Conservation (phyloP, 768 basidiomycete species). For the Suillus subaureus region DNA sequence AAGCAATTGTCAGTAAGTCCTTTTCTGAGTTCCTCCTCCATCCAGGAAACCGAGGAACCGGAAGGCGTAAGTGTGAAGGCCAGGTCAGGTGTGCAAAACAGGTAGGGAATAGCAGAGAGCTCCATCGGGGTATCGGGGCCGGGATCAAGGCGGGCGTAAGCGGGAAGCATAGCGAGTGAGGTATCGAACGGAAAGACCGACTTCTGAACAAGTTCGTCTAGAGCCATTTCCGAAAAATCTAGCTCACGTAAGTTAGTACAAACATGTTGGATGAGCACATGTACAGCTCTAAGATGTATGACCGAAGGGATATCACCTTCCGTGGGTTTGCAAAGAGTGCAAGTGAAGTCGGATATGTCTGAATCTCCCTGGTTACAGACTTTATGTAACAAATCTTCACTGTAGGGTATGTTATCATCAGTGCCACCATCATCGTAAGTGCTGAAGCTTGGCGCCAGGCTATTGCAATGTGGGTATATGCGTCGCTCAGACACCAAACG, state of each 20-base stretch:
- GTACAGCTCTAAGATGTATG: too few species aligned
- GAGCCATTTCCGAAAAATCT: neutral
- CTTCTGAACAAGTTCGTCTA: neutral
- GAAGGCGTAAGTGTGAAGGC: neutral
- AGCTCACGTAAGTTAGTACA: neutral
- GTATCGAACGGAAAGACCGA: constrained; percentile 4
- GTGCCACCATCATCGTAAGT: neutral
- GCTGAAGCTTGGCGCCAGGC: neutral
- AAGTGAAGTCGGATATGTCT: constrained; percentile 18
- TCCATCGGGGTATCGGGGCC: constrained; percentile 18
- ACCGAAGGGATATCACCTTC: constrained; percentile 22
- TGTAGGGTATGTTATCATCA: too few species aligned
- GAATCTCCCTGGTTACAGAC: constrained; percentile 24
- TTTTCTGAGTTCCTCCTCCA: neutral
- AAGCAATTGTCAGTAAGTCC: neutral
- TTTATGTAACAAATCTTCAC: neutral
- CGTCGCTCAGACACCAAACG: neutral
- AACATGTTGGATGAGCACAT: neutral
- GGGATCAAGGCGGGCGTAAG: constrained; percentile 17
- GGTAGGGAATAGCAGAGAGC: constrained; percentile 34
- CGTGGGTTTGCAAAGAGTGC: constrained; percentile 22
- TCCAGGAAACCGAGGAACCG: neutral
- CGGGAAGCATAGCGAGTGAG: neutral
- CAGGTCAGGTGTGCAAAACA: constrained; percentile 26
- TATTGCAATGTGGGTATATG: constrained; percentile 4